These are phyloP conservation scores for Populus tomentosa DNA, from an alignment of 441 rosid species.

Conservation along the genomic window DNA sequence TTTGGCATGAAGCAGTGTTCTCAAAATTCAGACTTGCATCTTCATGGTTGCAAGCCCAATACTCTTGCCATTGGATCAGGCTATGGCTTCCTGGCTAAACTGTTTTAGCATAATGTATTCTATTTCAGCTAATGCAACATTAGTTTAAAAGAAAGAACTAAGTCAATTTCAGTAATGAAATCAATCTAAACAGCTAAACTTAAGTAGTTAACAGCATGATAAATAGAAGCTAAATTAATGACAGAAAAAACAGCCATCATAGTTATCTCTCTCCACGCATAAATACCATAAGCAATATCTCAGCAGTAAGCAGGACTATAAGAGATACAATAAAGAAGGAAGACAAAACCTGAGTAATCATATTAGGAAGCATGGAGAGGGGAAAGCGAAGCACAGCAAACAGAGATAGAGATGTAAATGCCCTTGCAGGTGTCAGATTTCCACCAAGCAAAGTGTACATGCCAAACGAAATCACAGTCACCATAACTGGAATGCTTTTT, in stretches of 20 bases:
- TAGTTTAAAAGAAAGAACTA: background rate
- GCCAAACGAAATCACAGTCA: constrained; percentile 92
- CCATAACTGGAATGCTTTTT: constrained; percentile 88
- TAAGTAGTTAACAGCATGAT: background rate
- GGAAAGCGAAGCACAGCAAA: constrained; percentile 41
- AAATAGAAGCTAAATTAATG: constrained; percentile 7
- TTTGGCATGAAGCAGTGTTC: background rate
- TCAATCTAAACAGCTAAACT: background rate
- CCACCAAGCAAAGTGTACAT: constrained; percentile 98
- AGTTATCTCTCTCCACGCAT: constrained; percentile 7
- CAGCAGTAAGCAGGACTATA: too few relatives aligned
- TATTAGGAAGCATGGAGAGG: too few relatives aligned
- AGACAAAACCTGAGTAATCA: too few relatives aligned
- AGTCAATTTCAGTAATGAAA: background rate
- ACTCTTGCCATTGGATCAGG: background rate
- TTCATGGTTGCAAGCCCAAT: background rate
- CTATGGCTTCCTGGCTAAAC: background rate
- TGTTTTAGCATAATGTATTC: background rate
- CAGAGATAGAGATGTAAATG: constrained; percentile 94
- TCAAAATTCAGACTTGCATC: background rate
- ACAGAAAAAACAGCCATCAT: background rate
- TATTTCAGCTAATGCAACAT: background rate
- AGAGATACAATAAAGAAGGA: too few relatives aligned
- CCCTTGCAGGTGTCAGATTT: constrained; percentile 97
- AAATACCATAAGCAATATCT: too few relatives aligned